Base-by-base conservation (phyloP, 1,284 basidiomycete species). In the Heterobasidion occidentale region DNA sequence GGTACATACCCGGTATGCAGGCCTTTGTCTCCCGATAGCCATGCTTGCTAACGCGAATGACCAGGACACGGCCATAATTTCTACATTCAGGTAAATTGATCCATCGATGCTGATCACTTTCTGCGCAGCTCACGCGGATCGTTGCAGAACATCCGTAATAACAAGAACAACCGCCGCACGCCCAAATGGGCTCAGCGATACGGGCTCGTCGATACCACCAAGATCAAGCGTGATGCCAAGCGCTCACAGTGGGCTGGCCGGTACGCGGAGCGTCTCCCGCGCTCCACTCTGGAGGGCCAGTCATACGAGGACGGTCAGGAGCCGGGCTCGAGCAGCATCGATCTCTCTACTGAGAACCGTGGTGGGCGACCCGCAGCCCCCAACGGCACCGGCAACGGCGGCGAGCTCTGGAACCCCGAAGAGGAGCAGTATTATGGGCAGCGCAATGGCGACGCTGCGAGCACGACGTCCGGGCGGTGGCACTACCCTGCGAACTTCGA, bases 121-220 rank as follows among this genome's bases (percentile, higher is more conserved):
- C 46, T 48, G 17, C 11, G 1, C 46, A 17, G 15, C 52, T 53
- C 12, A 53, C 27, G 17, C 27, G 4, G 12, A 27, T 20, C 9
- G 19, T 38, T 15, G 14, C 46, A 97, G 84, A 97, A 96, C 73
- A 86, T 98, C 62, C 81, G 95, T 55, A 98, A 98, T 75, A 98
- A 98, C 78, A 92, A 94, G 76, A 95, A 85, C 64, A 80, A 90
- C 66, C 78, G 81, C 34, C 86, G 95, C 56, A 97, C 94, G 20
- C 95, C 95, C 15, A 94, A 96, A 68, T 98, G 95, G 95, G 91
- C 90, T 0, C 79, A 92, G 69, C 84, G 86, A 59, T 92, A 91
- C 67, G 94, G 94, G 38, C 85, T 98, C 51, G 83, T 97, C 62
- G 82, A 94, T 68, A 86, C 81, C 34, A 75, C 83, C 20, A 83